Evolutionary conservation across 768 basidiomycete species (phyloP).

Genomic region (Pleurotus giganteus): DNA sequence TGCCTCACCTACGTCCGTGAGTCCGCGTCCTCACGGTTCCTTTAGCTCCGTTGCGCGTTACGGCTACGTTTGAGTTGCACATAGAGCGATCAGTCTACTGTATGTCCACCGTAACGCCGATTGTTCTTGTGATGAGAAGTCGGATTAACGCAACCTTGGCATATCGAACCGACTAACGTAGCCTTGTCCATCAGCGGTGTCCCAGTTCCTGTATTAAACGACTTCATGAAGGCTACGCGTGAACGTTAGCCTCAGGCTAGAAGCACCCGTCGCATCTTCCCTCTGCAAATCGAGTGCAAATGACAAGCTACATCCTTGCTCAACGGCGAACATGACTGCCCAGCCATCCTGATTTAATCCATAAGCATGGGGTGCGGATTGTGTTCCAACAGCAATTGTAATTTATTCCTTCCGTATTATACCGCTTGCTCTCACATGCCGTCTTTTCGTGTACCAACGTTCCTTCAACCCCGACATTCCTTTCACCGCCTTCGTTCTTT

Average conservation of each 20-base stretch:
- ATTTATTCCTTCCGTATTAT: neutral
- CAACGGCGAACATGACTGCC: neutral
- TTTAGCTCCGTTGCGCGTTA: no score
- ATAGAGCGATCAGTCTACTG: no score
- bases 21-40: no score
- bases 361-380: no score
- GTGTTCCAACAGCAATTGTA: no score
- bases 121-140: neutral
- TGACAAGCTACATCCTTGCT: neutral
- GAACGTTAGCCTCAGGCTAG: neutral
- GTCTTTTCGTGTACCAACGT: slow-evolving; percentile 26
- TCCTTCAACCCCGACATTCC: slow-evolving; percentile 31
- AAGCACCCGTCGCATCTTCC: neutral
- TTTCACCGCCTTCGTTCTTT: slow-evolving; percentile 42
- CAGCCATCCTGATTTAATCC: no score
- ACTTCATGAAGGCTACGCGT: neutral
- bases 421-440: slow-evolving; percentile 17
- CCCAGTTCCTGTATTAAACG: neutral
- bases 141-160: neutral
- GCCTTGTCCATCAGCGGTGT: neutral
- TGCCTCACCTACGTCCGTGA: neutral
- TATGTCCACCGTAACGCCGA: neutral
- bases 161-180: neutral
- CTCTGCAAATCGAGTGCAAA: neutral
- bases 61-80: no score